phyloP scores from a whole-genome alignment of 306 rosid species.

The Ammopiptanthus mongolicus region DNA sequence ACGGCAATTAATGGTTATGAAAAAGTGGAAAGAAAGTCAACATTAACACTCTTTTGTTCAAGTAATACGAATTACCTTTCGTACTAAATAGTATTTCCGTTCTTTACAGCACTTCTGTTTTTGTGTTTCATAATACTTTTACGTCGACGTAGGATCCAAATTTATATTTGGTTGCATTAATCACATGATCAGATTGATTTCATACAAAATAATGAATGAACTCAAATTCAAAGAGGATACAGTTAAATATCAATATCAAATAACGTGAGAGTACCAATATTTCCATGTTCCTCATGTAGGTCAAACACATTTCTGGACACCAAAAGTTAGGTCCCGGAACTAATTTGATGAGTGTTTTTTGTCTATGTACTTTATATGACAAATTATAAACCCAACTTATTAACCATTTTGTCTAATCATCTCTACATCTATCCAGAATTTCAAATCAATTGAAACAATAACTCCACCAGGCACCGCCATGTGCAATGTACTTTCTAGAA shows the following conservation, averaged over 20 bases:
- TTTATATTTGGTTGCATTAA: not conserved
- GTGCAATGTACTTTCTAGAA: slow-evolving; percentile 16
- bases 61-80: no score
- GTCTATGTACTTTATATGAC: not conserved
- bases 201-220: slow-evolving; percentile 9
- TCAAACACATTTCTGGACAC: slow-evolving; percentile 15
- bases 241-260: not conserved
- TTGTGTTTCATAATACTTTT: no score
- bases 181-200: slow-evolving; percentile 10
- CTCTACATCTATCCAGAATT: not conserved
- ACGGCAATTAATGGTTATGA: no score
- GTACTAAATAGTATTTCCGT: no score
- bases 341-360: slow-evolving; percentile 9
- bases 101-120: no score
- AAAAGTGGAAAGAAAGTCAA: no score
- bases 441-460: not conserved
- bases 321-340: slow-evolving; percentile 9
- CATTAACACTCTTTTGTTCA: no score
- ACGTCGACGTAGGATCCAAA: slow-evolving; percentile 26
- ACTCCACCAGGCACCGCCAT: not conserved
- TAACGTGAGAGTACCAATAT: not conserved
- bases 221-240: not conserved
- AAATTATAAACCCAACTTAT: slow-evolving; percentile 8
- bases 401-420: not conserved
- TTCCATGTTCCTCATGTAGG: not conserved